These are phyloP conservation scores for Hyphopichia homilentoma DNA, from an alignment of 805 yeast genomes.

Conservation along the genomic window DNA sequence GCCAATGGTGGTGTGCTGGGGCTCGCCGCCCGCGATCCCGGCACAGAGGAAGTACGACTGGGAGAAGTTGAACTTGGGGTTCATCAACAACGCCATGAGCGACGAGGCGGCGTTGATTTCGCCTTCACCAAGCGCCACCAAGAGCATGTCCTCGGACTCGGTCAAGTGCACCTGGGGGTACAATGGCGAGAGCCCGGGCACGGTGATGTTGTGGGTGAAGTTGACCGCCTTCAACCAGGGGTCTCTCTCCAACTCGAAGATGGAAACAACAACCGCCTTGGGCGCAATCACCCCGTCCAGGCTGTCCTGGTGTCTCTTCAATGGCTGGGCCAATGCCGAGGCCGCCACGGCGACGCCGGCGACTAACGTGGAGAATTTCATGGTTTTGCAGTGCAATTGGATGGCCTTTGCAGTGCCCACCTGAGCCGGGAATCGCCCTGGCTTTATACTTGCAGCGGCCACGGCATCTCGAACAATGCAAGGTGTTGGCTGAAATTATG, in stretches of 20 bases:
- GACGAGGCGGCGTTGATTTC: constrained; percentile 65
- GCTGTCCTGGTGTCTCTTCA: too few species aligned
- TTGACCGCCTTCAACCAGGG: constrained; percentile 50
- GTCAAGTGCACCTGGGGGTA: constrained; percentile 58
- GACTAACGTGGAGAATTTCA: constrained; percentile 15
- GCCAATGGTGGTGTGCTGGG: constrained; percentile 52
- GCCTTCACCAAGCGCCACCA: constrained; percentile 66
- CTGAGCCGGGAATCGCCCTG: too few species aligned
- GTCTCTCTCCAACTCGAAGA: constrained; percentile 50
- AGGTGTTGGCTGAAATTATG: too few species aligned
- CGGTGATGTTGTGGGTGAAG: constrained; percentile 49
- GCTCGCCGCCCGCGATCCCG: constrained; percentile 67
- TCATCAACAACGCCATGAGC: constrained; percentile 49
- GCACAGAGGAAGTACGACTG: constrained; percentile 60
- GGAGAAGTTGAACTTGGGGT: constrained; percentile 53
- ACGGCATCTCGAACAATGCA: too few species aligned
- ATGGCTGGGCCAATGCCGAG: constrained; percentile 13
- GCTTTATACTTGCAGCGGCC: too few species aligned
- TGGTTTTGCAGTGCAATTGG: too few species aligned
- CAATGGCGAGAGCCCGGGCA: constrained; percentile 64
- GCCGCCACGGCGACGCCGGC: constrained; percentile 8
- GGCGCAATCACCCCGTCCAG: constrained; percentile 51
- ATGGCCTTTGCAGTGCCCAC: too few species aligned
- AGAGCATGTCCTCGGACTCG: constrained; percentile 50
- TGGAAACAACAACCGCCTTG: constrained; percentile 50